Base-by-base conservation (phyloP, 345 rosid species). In the Salix purpurea region DNA sequence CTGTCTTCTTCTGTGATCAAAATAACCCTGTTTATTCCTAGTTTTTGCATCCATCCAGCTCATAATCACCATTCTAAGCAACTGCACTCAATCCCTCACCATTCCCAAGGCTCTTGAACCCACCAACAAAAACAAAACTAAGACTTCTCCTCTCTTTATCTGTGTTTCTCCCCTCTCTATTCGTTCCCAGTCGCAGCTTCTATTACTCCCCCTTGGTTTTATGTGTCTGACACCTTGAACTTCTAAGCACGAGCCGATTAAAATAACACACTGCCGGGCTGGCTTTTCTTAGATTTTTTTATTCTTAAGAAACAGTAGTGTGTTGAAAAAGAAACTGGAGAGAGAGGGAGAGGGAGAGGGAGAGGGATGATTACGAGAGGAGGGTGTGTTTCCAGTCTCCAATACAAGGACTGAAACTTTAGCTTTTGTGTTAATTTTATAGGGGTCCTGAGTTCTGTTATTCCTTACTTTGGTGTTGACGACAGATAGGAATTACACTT, bases 371-470 rank as follows among this genome's bases (percentile, higher is more conserved):
- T 15, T 15, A 46, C 0, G 52, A 46, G 54, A 83, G 66, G 75
- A 71, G 54, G 72, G 37, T 54, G 70, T 80, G 91, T 86, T 88
- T 83, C 91, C 89, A 78, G 84, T 87, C 87, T 83, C 77, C 87
- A 44, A 81, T 85, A 84, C 92, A 83, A 82, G 76, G 86, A 82
- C 89, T 87, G 93, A 80, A 86, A 82, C 86, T 89, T 87, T 78
- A 83, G 76, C 88, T 86, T 81, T 84, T 84, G 77, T 80, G 87
- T 77, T 76, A 66, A 78, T 78, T 65, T 80, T 73, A 71, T 65
- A 84, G 79, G 84, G 87, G 83, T 64, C 52, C 74, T 68, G 72
- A 19, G 36, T 71, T 83, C 75, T 74, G 77, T 74, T 87, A 86
- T 86, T 87, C 88, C 86, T 85, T 85, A 74, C 90, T 87, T 87